These are phyloP conservation scores for Fraxinus excelsior DNA, from an alignment of 257 asterid species.

Conservation along the genomic window DNA sequence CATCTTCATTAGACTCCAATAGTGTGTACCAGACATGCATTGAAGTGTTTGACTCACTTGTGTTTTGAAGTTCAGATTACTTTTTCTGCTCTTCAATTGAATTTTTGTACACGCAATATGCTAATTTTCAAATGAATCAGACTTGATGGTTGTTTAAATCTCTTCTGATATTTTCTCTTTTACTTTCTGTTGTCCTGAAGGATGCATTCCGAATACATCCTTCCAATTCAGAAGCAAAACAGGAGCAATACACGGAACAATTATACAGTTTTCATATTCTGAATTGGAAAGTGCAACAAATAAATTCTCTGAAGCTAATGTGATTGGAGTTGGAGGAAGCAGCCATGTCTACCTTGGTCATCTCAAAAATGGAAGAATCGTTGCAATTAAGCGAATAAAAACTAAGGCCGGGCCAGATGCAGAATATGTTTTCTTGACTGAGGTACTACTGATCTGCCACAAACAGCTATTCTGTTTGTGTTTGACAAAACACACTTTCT, in stretches of 20 bases:
- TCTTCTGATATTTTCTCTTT: constrained; percentile 10
- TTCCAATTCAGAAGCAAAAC: constrained; percentile 48
- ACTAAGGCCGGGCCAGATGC: constrained; percentile 68
- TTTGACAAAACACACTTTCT: neutral
- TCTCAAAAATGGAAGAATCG: constrained; percentile 73
- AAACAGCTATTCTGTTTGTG: neutral
- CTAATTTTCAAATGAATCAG: constrained; percentile 10
- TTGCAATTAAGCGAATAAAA: constrained; percentile 88
- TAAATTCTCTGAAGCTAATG: constrained; percentile 65
- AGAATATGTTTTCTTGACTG: constrained; percentile 73
- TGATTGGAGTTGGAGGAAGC: constrained; percentile 95
- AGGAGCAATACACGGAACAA: constrained; percentile 60
- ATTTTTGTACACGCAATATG: neutral
- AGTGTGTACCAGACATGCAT: neutral
- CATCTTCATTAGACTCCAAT: neutral
- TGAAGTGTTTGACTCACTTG: neutral
- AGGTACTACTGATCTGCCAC: constrained; percentile 48
- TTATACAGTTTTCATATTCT: constrained; percentile 65
- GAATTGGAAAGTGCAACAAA: constrained; percentile 82
- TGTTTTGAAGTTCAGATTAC: neutral
- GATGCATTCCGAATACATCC: constrained; percentile 70
- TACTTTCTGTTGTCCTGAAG: constrained; percentile 40
- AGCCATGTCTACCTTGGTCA: constrained; percentile 83
- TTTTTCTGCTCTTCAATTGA: neutral
- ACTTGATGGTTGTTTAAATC: constrained; percentile 9